These are phyloP conservation scores for Candida pseudoglaebosa DNA, from an alignment of 805 yeast genomes.

Conservation along the genomic window DNA sequence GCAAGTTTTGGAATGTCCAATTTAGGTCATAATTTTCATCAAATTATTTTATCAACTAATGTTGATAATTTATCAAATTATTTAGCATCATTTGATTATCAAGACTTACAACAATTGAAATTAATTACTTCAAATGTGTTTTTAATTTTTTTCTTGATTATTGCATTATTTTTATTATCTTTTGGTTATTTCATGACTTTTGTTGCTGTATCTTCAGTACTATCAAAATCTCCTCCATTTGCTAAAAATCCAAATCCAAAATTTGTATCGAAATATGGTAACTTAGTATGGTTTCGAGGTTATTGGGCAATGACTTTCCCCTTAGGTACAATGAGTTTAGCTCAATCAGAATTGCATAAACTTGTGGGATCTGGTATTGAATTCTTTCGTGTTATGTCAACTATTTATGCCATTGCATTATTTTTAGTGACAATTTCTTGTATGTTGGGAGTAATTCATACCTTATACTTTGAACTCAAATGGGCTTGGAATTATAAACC, in stretches of 20 bases:
- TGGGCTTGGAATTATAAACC: constrained; percentile 1
- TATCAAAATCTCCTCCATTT: constrained; percentile 42
- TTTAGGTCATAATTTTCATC: constrained; percentile 43
- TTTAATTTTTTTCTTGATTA: constrained; percentile 21
- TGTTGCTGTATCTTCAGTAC: constrained; percentile 29
- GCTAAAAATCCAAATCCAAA: constrained; percentile 23
- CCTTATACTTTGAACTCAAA: neutral
- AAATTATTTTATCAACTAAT: constrained; percentile 11
- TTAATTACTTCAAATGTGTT: constrained; percentile 10
- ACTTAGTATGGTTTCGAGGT: constrained; percentile 16
- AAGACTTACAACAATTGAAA: constrained; percentile 12
- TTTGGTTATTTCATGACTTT: constrained; percentile 53
- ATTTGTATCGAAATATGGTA: constrained; percentile 13
- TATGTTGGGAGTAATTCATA: constrained; percentile 23
- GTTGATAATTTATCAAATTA: constrained; percentile 1
- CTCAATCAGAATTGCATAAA: constrained; percentile 49
- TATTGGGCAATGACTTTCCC: constrained; percentile 86
- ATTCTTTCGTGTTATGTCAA: constrained; percentile 54
- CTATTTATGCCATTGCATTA: constrained; percentile 55
- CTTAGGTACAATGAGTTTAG: constrained; percentile 72
- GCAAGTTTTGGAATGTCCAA: constrained; percentile 67
- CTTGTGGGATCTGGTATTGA: constrained; percentile 30
- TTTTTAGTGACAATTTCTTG: constrained; percentile 40
- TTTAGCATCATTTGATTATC: constrained; percentile 6
- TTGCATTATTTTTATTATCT: constrained; percentile 45